These are phyloP conservation scores for Ciborinia camelliae DNA, from an alignment of 2,329 filamentous ascomycete species.

Conservation along the genomic window DNA sequence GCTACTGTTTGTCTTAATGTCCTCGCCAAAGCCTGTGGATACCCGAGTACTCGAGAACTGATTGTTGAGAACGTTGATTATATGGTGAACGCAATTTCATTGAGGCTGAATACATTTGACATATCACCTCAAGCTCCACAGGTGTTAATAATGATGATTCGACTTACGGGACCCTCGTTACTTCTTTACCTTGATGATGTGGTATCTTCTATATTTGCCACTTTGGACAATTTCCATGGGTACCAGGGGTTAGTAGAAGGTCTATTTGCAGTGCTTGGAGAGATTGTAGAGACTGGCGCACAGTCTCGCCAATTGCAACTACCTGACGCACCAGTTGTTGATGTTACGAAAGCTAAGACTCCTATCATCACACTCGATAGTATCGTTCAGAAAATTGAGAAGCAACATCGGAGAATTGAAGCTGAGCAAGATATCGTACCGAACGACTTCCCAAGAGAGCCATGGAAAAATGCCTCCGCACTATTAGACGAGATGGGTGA, in stretches of 20 bases:
- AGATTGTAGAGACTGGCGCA: conserved; percentile 78
- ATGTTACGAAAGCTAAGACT: conserved; percentile 45
- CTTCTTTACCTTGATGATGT: conserved; percentile 90
- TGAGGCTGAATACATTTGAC: conserved; percentile 88
- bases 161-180: conserved; percentile 73
- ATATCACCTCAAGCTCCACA: conserved; percentile 88
- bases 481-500: conserved; percentile 38
- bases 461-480: conserved; percentile 39
- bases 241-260: conserved; percentile 83
- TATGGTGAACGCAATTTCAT: conserved; percentile 85
- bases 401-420: conserved; percentile 34
- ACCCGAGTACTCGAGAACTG: conserved; percentile 69
- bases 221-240: conserved; percentile 92
- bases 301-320: conserved; percentile 51
- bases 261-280: conserved; percentile 77
- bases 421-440: conserved; percentile 13
- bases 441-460: conserved; percentile 36
- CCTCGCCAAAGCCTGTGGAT: conserved; percentile 72
- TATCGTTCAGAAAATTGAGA: conserved; percentile 58
- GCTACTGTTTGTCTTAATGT: conserved; percentile 80
- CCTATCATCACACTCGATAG: conserved; percentile 42
- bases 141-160: conserved; percentile 92
- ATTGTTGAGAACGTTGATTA: conserved; percentile 94
- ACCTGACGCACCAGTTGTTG: conserved; percentile 27
- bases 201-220: conserved; percentile 84